A percentile compares a stretch with the other conserved stretches of the same genome.
Conservation (phyloP, 768 basidiomycete genomes). For the Dioszegia hungarica region DNA sequence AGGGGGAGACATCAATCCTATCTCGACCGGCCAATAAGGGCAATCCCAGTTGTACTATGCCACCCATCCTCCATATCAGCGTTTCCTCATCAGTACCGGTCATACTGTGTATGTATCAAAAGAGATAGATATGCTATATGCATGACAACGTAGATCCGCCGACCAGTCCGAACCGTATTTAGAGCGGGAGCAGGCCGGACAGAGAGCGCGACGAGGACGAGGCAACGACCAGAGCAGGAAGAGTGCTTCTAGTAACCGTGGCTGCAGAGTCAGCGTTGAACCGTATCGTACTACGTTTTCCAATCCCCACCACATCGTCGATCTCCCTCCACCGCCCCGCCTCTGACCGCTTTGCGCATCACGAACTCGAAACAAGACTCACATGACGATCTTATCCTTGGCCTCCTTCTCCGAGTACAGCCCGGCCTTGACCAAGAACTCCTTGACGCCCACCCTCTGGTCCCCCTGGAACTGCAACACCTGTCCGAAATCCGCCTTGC, state of each 20-base stretch:
- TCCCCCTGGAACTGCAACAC: constrained; percentile 99
- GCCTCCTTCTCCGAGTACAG: constrained; percentile 49
- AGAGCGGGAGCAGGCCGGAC: too few species aligned
- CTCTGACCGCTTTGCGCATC: not conserved
- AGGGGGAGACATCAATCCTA: too few species aligned
- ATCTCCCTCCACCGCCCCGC: not conserved
- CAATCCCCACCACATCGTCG: not conserved
- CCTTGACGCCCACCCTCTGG: constrained; percentile 83
- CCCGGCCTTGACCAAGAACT: constrained; percentile 66
- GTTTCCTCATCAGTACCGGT: too few species aligned
- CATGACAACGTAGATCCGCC: not conserved
- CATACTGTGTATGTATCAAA: too few species aligned
- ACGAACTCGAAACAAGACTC: constrained; percentile 11
- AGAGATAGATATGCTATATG: not conserved
- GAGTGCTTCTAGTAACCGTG: constrained; percentile 37
- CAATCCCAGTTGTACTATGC: too few species aligned
- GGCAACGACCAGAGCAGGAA: not conserved
- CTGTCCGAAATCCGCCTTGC: constrained; percentile 68
- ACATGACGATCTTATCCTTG: constrained; percentile 49
- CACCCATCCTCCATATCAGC: too few species aligned
- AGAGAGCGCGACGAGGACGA: not conserved
- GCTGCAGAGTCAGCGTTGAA: constrained; percentile 14
- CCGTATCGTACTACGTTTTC: too few species aligned
- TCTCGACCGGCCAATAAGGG: too few species aligned
- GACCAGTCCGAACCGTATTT: too few species aligned